Conservation (phyloP, 108 stramenopile genomes). For the Fragilaria radians region DNA sequence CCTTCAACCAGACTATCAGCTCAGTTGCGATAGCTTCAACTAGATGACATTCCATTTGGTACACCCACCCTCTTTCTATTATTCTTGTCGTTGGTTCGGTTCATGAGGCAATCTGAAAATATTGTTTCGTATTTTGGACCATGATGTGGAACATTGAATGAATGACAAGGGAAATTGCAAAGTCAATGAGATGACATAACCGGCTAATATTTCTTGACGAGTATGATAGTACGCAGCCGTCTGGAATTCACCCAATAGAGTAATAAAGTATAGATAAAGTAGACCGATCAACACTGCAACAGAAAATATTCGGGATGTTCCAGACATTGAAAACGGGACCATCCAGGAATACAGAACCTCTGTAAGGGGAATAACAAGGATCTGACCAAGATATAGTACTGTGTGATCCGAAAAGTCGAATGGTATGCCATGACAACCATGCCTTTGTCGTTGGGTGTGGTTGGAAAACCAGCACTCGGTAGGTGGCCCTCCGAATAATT, state of each 20-base stretch:
- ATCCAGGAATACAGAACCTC: conserved; percentile 48
- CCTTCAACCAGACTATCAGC: too few species aligned
- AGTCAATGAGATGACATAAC: conserved; percentile 59
- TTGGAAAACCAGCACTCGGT: conserved; percentile 59
- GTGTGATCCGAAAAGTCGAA: conserved; percentile 88
- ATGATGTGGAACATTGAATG: conserved; percentile 17
- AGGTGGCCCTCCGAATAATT: conserved; percentile 17
- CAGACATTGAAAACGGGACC: conserved; percentile 38
- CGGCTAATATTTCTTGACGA: conserved; percentile 45
- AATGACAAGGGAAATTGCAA: conserved; percentile 55
- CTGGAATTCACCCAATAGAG: conserved; percentile 49
- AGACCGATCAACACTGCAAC: conserved; percentile 26
- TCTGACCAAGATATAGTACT: conserved; percentile 74
- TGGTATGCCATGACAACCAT: conserved; percentile 47
- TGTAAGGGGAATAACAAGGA: conserved; percentile 51
- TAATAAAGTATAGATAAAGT: conserved; percentile 59
- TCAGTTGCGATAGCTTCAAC: too few species aligned
- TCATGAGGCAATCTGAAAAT: too few species aligned
- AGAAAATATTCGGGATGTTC: conserved; percentile 12
- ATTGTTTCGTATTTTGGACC: background rate
- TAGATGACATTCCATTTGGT: too few species aligned
- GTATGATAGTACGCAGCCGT: conserved; percentile 79
- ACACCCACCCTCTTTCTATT: too few species aligned
- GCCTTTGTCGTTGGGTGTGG: conserved; percentile 28
- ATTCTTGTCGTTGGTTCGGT: too few species aligned